Conservation (phyloP, 495 filamentous ascomycete genomes). For the Staphylotrichum longicolle region DNA sequence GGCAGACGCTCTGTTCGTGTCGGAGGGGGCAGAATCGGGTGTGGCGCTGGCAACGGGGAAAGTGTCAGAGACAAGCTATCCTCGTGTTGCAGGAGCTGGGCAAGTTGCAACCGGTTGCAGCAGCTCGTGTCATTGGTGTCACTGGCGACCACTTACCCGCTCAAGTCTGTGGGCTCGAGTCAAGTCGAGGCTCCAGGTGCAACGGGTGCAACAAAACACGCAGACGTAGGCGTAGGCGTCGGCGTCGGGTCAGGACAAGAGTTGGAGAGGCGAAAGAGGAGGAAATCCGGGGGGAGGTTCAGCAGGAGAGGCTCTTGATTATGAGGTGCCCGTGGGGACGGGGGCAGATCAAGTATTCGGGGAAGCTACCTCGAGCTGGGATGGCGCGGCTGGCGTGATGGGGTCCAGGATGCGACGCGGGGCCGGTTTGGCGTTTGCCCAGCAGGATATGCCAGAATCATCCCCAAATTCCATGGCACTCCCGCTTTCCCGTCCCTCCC, state of each 20-base stretch:
- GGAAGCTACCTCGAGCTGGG: constrained; percentile 13
- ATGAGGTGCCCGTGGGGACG: background rate
- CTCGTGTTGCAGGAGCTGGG: too few relatives aligned
- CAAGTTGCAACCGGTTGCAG: too few relatives aligned
- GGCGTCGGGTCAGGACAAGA: background rate
- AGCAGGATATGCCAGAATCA: constrained; percentile 30
- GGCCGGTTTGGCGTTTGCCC: constrained; percentile 15
- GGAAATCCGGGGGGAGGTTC: background rate
- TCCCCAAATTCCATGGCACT: constrained; percentile 34
- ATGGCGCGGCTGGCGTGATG: constrained; percentile 16
- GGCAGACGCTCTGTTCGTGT: too few relatives aligned
- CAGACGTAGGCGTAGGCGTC: background rate
- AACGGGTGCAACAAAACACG: too few relatives aligned
- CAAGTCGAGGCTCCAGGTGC: too few relatives aligned
- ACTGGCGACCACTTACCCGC: background rate
- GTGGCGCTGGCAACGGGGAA: too few relatives aligned
- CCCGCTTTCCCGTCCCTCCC: constrained; percentile 31
- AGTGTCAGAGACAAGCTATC: too few relatives aligned
- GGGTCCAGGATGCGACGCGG: constrained; percentile 23
- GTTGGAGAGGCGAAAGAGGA: background rate
- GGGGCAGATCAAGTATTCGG: constrained; percentile 10
- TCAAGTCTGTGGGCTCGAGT: background rate
- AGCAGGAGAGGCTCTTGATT: constrained; percentile 4
- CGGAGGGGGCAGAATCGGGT: background rate
- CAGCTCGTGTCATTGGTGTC: too few relatives aligned